Base-by-base conservation (phyloP, 805 yeast genomes). In the Komagataella ulmi region DNA sequence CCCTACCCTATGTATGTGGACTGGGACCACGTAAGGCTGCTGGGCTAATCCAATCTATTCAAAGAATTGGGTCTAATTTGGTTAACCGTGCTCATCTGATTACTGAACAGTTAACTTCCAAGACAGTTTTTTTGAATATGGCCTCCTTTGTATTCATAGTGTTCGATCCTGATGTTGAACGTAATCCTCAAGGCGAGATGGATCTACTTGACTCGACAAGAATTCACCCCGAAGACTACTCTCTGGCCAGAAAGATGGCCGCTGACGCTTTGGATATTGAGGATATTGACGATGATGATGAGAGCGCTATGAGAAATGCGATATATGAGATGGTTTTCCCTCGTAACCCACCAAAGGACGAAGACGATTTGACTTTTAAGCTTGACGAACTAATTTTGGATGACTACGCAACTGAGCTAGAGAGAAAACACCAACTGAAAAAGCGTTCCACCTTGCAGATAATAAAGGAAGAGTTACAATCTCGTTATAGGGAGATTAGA, bases 221-320 rank as follows among this genome's bases (percentile, higher is more conserved):
- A 69, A 89, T 93, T 48, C 99, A 93, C 61, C 98, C 98, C 6
- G 98, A 93, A 67, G 99, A 93, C 68, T 93, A 93, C 65, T 96
- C 88, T 56, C 74, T 93, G 58, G 98, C 97, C 3, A 80, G 93
- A 50, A 93, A 93, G 65, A 93, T 93, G 90, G 98, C 97, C 6
- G 93, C 96, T 1, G 99, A 93, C 71, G 98, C 99, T 1, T 75
- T 93, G 57, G 99, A 91, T 64, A 76, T 90, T 56, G 97, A 89
- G 59, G 99, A 95, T 60, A 98, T 91, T 65, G 96, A 89, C 57
- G 74, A 87, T 61, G 84, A 82, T 2, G 88, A 81, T 50, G 68
- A 66, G 24, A 56, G 66, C 1, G 90, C 40, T 10, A 30, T 30
- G 40, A 30, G 40, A 30, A 88, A 61, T 48, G 62, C 59, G 43